A percentile compares a stretch with the other conserved stretches of the same genome.
Evolutionary conservation across 2,329 filamentous ascomycete genomes (phyloP).

Genomic region (Fragosphaeria purpurea): DNA sequence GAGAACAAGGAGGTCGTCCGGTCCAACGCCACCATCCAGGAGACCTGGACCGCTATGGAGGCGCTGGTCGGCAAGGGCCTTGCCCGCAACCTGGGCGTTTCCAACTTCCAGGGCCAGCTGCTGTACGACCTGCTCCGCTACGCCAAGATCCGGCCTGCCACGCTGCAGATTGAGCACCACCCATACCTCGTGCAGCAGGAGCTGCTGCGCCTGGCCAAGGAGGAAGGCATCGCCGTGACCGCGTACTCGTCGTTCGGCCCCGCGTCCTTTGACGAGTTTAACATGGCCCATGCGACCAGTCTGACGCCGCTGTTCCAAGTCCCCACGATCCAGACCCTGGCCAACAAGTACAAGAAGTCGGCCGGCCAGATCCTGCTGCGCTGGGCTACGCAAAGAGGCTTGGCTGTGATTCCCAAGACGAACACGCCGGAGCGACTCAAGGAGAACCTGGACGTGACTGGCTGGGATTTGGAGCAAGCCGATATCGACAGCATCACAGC

Average conservation of each 20-base stretch:
- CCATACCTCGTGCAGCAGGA: conserved; percentile 72
- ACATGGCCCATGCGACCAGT: conserved; percentile 57
- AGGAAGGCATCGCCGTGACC: conserved; percentile 62
- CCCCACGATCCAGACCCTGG: conserved; percentile 49
- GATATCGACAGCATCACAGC: conserved; percentile 48
- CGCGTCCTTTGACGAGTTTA: conserved; percentile 66
- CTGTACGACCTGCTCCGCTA: conserved; percentile 73
- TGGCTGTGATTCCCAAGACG: conserved; percentile 69
- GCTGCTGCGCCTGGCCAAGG: conserved; percentile 59
- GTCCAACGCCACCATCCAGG: conserved; percentile 62
- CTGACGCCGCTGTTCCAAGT: conserved; percentile 57
- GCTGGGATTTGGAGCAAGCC: conserved; percentile 41
- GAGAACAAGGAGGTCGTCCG: conserved; percentile 45
- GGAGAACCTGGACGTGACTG: conserved; percentile 47
- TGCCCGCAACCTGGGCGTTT: conserved; percentile 65
- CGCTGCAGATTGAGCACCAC: conserved; percentile 84
- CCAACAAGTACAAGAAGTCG: conserved; percentile 60
- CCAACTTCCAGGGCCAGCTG: conserved; percentile 71
- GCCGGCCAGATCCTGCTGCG: conserved; percentile 74
- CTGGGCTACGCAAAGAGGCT: conserved; percentile 75
- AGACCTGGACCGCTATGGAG: conserved; percentile 80
- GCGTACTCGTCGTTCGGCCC: conserved; percentile 81
- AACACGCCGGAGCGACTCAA: conserved; percentile 39
- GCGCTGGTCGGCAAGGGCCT: conserved; percentile 58
- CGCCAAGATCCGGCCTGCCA: conserved; percentile 62